These are phyloP conservation scores for Podaxis carcinomalis DNA, from an alignment of 768 basidiomycete species.

Conservation along the genomic window DNA sequence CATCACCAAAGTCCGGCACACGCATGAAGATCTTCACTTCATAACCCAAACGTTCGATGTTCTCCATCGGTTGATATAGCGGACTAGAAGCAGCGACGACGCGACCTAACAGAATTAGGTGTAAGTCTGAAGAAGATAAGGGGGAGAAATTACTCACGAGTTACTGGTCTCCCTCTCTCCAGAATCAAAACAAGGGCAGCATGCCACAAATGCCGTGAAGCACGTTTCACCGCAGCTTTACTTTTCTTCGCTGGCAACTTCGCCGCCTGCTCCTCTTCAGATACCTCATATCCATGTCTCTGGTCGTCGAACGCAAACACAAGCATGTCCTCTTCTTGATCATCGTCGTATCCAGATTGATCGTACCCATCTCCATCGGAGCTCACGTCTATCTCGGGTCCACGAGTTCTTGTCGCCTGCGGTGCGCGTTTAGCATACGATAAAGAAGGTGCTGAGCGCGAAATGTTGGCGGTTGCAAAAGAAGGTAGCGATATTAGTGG, in stretches of 20 bases:
- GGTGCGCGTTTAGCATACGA: conserved; percentile 3
- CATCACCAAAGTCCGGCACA: conserved; percentile 57
- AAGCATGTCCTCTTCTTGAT: neutral
- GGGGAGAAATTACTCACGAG: conserved; percentile 32
- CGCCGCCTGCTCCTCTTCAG: conserved; percentile 8
- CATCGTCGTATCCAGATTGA: conserved; percentile 10
- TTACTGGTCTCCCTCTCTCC: conserved; percentile 76
- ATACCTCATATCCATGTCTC: conserved; percentile 12
- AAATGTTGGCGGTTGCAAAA: conserved; percentile 29
- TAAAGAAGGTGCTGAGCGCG: conserved; percentile 22
- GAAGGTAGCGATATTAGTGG: conserved; percentile 33
- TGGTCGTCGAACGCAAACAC: neutral
- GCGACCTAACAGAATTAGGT: conserved; percentile 30
- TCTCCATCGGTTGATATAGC: conserved; percentile 76
- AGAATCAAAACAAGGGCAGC: conserved; percentile 72
- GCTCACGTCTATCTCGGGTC: conserved; percentile 15
- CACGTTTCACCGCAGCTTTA: neutral
- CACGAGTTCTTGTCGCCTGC: neutral
- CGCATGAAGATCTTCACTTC: conserved; percentile 66
- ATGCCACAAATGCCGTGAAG: conserved; percentile 59
- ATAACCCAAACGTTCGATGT: conserved; percentile 69
- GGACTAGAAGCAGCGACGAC: conserved; percentile 82
- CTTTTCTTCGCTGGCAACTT: conserved; percentile 12
- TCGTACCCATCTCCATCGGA: conserved; percentile 20
- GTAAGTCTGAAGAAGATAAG: neutral